A percentile compares a stretch with the other conserved stretches of the same genome.
Evolutionary conservation across 2,329 filamentous ascomycete species (phyloP).

Genomic region (Endocalyx cinctus): DNA sequence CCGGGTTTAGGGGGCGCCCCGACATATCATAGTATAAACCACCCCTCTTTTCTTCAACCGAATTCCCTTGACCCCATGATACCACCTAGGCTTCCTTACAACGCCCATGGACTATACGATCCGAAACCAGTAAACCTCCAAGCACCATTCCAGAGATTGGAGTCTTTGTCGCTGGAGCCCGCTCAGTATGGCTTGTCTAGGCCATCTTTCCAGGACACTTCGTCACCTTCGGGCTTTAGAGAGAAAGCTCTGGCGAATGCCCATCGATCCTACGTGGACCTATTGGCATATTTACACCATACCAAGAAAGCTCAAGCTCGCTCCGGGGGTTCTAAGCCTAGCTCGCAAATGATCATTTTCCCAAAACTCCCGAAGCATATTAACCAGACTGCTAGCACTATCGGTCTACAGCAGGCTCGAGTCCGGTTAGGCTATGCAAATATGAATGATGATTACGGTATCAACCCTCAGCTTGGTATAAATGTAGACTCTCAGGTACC

Average conservation of each 20-base stretch:
- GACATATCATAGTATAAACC: conserved; percentile 30
- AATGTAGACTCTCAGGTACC: conserved; percentile 10
- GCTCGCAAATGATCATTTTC: conserved; percentile 49
- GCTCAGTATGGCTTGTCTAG: conserved; percentile 15
- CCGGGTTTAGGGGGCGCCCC: conserved; percentile 24
- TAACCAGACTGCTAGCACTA: conserved; percentile 10
- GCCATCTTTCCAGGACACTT: conserved; percentile 15
- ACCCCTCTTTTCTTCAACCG: conserved; percentile 19
- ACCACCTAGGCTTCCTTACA: conserved; percentile 22
- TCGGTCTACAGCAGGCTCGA: conserved; percentile 13
- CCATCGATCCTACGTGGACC: conserved; percentile 68
- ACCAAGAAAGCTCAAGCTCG: conserved; percentile 45
- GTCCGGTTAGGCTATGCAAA: conserved; percentile 9
- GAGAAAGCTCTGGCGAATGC: conserved; percentile 66
- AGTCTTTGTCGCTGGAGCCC: conserved; percentile 28
- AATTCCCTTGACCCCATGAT: conserved; percentile 19
- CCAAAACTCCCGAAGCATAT: conserved; percentile 44
- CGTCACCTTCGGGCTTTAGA: conserved; percentile 47
- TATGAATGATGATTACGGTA: conserved; percentile 9
- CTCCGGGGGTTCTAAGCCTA: conserved; percentile 31
- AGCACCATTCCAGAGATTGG: conserved; percentile 26
- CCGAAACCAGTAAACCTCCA: conserved; percentile 15
- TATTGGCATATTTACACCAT: conserved; percentile 61
- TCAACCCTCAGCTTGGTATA: conserved; percentile 8
- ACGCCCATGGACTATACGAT: conserved; percentile 34